Evolutionary conservation across 768 basidiomycete genomes (phyloP), one percentile per base, ranked within the genome.

Genomic region (Epithele typhae): DNA sequence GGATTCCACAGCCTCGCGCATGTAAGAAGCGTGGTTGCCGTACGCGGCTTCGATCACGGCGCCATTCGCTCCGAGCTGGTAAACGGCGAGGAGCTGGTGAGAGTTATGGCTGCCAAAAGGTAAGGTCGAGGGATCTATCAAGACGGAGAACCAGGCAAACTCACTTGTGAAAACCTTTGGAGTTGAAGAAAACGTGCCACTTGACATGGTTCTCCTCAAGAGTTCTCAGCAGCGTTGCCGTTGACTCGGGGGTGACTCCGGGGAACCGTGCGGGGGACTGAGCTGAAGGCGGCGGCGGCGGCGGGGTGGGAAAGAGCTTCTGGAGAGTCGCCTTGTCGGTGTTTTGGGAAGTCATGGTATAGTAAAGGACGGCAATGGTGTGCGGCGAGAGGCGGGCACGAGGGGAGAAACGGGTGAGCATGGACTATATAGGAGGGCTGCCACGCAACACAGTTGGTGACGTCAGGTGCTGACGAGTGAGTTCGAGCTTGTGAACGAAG

Each of bases 41-140:
- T 73, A 76, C 3, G 69, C 74, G 2, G 65, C 68, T 25, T 65
- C 56, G 4, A 76, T 64, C 30, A 73, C 55, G 5, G 59, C 48
- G 1, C 62, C 61, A 17, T 71, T 64, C 0, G 74, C 82, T 3
- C 84, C 84, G 10, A 87, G 60, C 2, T 70, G 68, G 70, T 77
- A 86, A 1, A 77, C 66, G 5, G 81, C 79, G 21, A 83, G 61
- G 17, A 76, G 52, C 21, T 76, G 78, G 52, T 86, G 82, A 4
- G 76, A 66, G 25, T 74, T 64, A 64, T 87, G 84, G 45, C 77
- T 78, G 17, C 10, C 4, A 17, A 7, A 10, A 35, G 5, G 4
- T 12, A 14, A 22, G 6, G 3, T 17, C 14, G 19, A 43, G 36
- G 2, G 21, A 11, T 14, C 3, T 15, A 9, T 12, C 9, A 2